Evolutionary conservation across 129 eudicot species (phyloP).

Genomic region (Pseudognaphalium luteoalbum): DNA sequence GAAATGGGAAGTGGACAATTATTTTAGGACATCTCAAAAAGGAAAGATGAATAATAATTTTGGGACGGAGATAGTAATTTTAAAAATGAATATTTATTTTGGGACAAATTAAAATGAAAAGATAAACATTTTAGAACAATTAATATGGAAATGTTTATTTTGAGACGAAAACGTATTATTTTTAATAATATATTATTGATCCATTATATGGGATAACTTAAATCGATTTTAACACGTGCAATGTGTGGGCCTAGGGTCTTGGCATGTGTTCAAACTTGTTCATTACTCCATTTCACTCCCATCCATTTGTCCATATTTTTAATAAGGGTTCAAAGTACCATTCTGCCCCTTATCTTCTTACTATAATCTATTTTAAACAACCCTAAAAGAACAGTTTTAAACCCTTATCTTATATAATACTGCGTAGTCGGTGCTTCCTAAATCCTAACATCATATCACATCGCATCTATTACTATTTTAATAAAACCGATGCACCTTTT

Average conservation of each 20-base stretch:
- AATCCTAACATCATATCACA: slow-evolving; percentile 5
- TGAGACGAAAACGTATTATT: no score
- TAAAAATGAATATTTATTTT: no score
- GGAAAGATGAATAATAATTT: no score
- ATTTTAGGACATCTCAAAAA: no score
- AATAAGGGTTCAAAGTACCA: background rate
- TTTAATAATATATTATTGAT: no score
- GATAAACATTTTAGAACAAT: no score
- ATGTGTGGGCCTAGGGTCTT: slow-evolving; percentile 13
- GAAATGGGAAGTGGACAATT: no score
- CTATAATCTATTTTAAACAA: background rate
- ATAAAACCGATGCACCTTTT: background rate
- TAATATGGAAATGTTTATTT: no score
- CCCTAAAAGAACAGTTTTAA: background rate
- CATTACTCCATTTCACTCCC: slow-evolving; percentile 7
- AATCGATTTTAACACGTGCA: slow-evolving; percentile 17
- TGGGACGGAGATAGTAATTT: no score
- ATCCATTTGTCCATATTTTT: slow-evolving; percentile 4
- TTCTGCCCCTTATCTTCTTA: background rate
- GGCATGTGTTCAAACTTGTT: slow-evolving; percentile 10
- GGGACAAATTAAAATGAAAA: no score
- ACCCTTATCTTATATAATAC: background rate
- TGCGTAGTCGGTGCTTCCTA: background rate
- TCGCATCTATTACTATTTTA: background rate
- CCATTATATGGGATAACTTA: no score